phyloP scores from a whole-genome alignment of 139 green algal genomes.

The Spirogloea muscicola region DNA sequence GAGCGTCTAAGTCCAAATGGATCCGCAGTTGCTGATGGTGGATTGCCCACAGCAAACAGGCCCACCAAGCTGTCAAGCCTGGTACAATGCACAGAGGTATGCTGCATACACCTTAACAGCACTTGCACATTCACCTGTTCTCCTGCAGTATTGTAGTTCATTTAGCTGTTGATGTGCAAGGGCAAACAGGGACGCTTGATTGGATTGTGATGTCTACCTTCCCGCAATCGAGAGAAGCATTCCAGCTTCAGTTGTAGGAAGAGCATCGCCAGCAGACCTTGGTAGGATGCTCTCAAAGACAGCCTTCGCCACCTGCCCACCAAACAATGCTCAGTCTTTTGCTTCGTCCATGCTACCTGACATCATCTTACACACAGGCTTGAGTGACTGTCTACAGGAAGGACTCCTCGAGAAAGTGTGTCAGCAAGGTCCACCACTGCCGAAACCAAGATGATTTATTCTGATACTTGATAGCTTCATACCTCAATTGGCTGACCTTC shows the following conservation, averaged over 20 bases:
- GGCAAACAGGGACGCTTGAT: background rate
- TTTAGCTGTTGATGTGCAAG: background rate
- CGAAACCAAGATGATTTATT: too few species aligned
- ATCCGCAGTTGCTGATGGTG: slow-evolving; percentile 80
- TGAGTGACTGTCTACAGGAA: too few species aligned
- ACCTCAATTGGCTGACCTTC: slow-evolving; percentile 24
- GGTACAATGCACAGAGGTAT: slow-evolving; percentile 15
- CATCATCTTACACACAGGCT: too few species aligned
- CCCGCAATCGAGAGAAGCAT: slow-evolving; percentile 56
- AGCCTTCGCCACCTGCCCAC: slow-evolving; percentile 25
- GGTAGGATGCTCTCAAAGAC: slow-evolving; percentile 73
- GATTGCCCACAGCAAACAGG: slow-evolving; percentile 79
- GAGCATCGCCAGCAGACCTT: slow-evolving; percentile 69
- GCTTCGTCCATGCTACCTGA: too few species aligned
- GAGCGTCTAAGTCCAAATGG: slow-evolving; percentile 87
- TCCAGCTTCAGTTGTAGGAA: slow-evolving; percentile 66
- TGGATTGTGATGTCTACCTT: slow-evolving; percentile 10
- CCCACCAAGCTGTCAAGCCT: slow-evolving; percentile 90
- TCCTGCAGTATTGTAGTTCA: background rate
- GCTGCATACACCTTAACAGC: background rate
- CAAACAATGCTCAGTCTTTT: too few species aligned
- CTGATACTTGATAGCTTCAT: too few species aligned
- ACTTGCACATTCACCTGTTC: background rate
- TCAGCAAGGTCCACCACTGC: too few species aligned
- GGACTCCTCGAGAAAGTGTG: too few species aligned